Percentiles rank a stretch among this genome's conserved stretches.
These are phyloP conservation scores for Dillenia suffruticosa DNA, from an alignment of 164 flowering plant genomes.

Conservation along the genomic window DNA sequence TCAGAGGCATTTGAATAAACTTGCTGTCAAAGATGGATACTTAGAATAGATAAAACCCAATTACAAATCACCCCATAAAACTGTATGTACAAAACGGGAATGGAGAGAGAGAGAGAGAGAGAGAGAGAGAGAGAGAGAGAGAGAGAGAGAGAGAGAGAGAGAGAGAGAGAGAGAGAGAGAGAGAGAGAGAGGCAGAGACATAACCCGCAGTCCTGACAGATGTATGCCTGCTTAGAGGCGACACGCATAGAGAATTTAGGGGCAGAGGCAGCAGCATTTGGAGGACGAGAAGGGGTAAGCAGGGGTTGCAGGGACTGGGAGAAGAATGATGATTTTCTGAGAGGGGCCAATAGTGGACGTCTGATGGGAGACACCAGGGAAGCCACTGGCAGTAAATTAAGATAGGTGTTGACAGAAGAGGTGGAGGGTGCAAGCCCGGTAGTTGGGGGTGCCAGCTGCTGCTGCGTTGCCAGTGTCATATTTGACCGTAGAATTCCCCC, in stretches of 20 bases:
- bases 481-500: conserved; percentile 39
- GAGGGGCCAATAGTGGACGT: conserved; percentile 29
- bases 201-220: conserved; percentile 96
- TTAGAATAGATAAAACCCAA: background rate
- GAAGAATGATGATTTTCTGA: conserved; percentile 43
- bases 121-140: background rate
- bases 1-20: too few species aligned
- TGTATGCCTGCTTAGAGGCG: conserved; percentile 82
- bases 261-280: conserved; percentile 22
- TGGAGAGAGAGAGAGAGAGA: background rate
- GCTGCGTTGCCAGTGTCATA: too few species aligned
- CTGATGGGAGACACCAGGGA: conserved; percentile 22
- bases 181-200: background rate
- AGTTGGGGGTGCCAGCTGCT: conserved; percentile 7
- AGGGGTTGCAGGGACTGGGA: conserved; percentile 48
- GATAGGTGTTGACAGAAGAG: background rate
- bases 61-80: background rate
- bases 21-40: background rate
- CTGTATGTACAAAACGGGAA: background rate
- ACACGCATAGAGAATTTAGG: conserved; percentile 70
- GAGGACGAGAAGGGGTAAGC: conserved; percentile 22
- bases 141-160: background rate
- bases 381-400: background rate
- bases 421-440: conserved; percentile 15
- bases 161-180: background rate